A percentile compares a stretch with the other conserved stretches of the same genome.
phyloP scores from a whole-genome alignment of 1,139 yeast species.

The Neolecta irregularis region DNA sequence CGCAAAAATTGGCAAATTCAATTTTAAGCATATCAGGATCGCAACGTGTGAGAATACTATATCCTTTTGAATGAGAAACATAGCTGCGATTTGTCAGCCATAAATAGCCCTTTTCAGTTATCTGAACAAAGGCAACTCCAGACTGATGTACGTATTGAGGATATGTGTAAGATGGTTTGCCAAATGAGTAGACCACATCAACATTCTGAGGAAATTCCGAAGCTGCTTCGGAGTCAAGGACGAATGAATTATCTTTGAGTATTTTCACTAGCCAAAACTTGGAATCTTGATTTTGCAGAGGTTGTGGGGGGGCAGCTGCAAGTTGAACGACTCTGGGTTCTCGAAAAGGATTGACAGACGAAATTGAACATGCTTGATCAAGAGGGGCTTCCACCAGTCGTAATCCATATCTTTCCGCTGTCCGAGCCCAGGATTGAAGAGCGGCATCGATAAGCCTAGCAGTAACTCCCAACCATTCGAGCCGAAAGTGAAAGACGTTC shows the following conservation, averaged over 20 bases:
- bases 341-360: conserved; percentile 69
- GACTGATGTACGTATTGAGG: conserved; percentile 82
- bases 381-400: conserved; percentile 86
- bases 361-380: conserved; percentile 67
- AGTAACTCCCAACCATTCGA: conserved; percentile 89
- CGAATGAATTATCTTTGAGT: conserved; percentile 53
- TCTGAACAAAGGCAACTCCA: conserved; percentile 80
- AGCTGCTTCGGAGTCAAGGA: conserved; percentile 62
- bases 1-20: too few relatives aligned
- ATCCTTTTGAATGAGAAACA: too few relatives aligned
- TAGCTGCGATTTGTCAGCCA: conserved; percentile 13
- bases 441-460: conserved; percentile 80
- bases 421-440: conserved; percentile 63
- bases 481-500: conserved; percentile 77
- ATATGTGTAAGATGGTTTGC: conserved; percentile 61
- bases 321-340: conserved; percentile 58
- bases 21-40: too few relatives aligned
- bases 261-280: conserved; percentile 45
- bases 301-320: conserved; percentile 47
- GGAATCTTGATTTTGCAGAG: conserved; percentile 5
- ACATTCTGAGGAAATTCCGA: conserved; percentile 23
- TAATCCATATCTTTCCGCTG: conserved; percentile 76
- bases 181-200: conserved; percentile 76
- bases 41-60: too few relatives aligned
- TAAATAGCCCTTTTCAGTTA: conserved; percentile 32